Percentiles rank a stretch among this genome's conserved stretches.
Evolutionary conservation across 345 rosid species (phyloP).

Genomic region (Aegle marmelos): DNA sequence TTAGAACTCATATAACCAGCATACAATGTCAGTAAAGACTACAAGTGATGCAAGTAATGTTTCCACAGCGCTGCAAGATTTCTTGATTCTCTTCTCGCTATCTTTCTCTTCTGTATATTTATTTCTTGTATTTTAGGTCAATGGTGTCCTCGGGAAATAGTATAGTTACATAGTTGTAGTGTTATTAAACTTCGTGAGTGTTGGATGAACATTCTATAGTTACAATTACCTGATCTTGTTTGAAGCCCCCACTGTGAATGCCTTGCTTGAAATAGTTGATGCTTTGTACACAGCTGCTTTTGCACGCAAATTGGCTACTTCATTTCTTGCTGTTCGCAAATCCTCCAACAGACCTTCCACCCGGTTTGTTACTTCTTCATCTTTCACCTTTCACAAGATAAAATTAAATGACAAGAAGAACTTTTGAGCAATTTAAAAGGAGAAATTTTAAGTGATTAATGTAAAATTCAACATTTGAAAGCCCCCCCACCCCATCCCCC

Average conservation of each 20-base stretch:
- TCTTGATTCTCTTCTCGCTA: background rate
- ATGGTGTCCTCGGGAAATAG: background rate
- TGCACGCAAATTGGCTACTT: constrained; percentile 67
- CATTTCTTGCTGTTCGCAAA: constrained; percentile 61
- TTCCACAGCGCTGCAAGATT: background rate
- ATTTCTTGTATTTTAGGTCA: background rate
- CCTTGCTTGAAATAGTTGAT: constrained; percentile 59
- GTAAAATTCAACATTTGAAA: background rate
- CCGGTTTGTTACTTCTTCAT: constrained; percentile 78
- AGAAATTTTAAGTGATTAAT: background rate
- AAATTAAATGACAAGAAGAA: background rate
- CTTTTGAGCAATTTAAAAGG: background rate
- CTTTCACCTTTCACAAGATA: constrained; percentile 66
- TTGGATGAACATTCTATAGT: background rate
- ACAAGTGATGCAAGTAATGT: background rate
- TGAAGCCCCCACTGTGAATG: constrained; percentile 57
- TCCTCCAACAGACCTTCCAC: constrained; percentile 83
- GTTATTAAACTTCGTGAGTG: background rate
- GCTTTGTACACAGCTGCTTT: constrained; percentile 79
- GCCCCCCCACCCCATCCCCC: too few species aligned
- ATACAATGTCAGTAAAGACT: background rate
- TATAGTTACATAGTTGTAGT: background rate
- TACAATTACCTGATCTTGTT: constrained; percentile 49
- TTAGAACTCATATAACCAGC: background rate
- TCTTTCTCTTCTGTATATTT: background rate